Percentiles rank a stretch among this genome's conserved stretches.
phyloP scores from a whole-genome alignment of 257 asterid genomes.

The Solanum boliviense region DNA sequence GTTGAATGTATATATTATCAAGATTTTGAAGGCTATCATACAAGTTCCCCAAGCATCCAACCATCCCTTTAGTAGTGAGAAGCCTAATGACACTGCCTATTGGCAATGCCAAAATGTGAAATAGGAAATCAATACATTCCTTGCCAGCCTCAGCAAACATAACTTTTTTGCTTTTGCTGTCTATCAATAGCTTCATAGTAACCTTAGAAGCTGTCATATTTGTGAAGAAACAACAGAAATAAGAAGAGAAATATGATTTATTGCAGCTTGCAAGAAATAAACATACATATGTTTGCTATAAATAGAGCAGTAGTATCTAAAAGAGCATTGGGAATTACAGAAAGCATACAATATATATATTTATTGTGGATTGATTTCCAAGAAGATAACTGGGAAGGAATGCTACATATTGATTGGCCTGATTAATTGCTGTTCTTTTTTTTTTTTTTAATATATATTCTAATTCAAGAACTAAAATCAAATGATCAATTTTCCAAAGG shows the following conservation, averaged over 20 bases:
- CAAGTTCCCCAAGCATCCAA: neutral
- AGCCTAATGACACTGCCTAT: neutral
- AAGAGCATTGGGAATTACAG: neutral
- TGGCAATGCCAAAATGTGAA: neutral
- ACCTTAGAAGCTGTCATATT: neutral
- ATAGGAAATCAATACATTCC: neutral
- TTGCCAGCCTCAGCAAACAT: neutral
- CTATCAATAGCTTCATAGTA: neutral
- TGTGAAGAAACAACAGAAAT: neutral
- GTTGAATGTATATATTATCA: neutral
- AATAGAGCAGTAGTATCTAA: neutral
- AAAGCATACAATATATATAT: neutral
- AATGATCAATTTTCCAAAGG: too few relatives aligned
- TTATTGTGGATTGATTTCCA: neutral
- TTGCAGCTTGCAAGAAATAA: neutral
- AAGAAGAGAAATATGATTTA: neutral
- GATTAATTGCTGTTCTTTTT: too few relatives aligned
- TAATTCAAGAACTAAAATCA: too few relatives aligned
- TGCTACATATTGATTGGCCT: neutral
- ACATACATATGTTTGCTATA: neutral
- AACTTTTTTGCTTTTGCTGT: neutral
- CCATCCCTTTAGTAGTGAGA: neutral
- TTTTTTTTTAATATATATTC: too few relatives aligned
- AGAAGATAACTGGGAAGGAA: too few relatives aligned
- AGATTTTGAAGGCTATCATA: neutral